Conservation (phyloP, 352 stramenopile genomes). For the Peronosclerospora sorghi region DNA sequence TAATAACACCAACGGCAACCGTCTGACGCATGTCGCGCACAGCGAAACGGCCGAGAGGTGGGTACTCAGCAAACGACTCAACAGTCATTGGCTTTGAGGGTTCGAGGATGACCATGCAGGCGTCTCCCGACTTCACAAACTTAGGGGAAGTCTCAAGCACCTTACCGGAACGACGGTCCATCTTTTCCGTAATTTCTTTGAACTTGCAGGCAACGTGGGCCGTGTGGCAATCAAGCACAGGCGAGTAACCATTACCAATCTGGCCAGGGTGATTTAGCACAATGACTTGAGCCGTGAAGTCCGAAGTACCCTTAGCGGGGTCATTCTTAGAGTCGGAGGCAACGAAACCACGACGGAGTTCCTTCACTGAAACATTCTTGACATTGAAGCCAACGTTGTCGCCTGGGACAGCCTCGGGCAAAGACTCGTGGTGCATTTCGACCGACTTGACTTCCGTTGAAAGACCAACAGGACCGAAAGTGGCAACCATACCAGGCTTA, state of each 20-base stretch:
- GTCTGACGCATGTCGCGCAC: conserved; percentile 96
- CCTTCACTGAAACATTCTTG: conserved; percentile 92
- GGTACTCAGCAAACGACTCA: conserved; percentile 95
- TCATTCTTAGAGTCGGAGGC: conserved; percentile 90
- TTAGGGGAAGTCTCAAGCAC: conserved; percentile 90
- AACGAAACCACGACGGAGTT: conserved; percentile 91
- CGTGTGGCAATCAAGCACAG: conserved; percentile 96
- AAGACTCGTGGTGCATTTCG: conserved; percentile 93
- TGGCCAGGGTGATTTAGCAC: conserved; percentile 92
- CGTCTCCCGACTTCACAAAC: conserved; percentile 93
- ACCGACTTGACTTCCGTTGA: conserved; percentile 93
- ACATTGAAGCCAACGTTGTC: conserved; percentile 97
- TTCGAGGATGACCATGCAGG: conserved; percentile 91
- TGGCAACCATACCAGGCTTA: conserved; percentile 87
- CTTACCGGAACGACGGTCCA: conserved; percentile 93
- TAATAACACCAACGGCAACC: conserved; percentile 96
- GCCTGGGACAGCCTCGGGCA: conserved; percentile 87
- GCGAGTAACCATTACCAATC: conserved; percentile 90
- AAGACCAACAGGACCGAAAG: conserved; percentile 86
- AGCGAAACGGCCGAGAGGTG: conserved; percentile 91
- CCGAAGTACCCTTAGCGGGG: conserved; percentile 67
- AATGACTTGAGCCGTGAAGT: conserved; percentile 94
- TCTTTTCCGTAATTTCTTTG: conserved; percentile 90
- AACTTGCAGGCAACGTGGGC: conserved; percentile 95
- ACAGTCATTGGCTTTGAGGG: conserved; percentile 92